phyloP scores from a whole-genome alignment of 345 rosid species.

The thale cress (Arabidopsis thaliana) region DNA sequence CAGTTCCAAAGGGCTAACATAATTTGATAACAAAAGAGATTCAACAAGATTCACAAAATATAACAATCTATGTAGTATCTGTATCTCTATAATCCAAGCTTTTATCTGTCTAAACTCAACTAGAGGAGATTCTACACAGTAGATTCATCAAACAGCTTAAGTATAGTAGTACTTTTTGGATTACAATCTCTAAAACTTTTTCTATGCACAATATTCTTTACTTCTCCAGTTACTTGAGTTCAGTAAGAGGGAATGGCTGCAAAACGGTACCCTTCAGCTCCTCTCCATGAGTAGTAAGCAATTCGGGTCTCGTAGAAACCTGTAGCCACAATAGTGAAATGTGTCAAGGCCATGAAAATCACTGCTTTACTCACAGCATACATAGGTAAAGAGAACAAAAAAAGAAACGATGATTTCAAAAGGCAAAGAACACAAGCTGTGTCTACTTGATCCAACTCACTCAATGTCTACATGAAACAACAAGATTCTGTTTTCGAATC shows the following conservation, averaged over 20 bases:
- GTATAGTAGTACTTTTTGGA: neutral
- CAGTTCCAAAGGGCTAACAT: neutral
- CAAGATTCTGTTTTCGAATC: neutral
- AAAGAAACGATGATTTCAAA: neutral
- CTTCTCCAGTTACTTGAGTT: conserved; percentile 21
- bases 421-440: conserved; percentile 1
- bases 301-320: conserved; percentile 89
- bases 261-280: conserved; percentile 77
- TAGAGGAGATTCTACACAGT: conserved; percentile 9
- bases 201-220: conserved; percentile 36
- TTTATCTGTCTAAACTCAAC: conserved; percentile 8
- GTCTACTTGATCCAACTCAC: neutral
- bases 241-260: conserved; percentile 81
- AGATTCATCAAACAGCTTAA: conserved; percentile 25
- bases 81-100: conserved; percentile 14
- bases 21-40: neutral
- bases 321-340: conserved; percentile 43
- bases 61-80: neutral
- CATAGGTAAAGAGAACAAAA: neutral
- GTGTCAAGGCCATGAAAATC: conserved; percentile 12
- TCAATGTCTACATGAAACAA: neutral
- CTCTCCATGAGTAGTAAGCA: conserved; percentile 95
- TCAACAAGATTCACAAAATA: conserved; percentile 23
- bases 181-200: neutral
- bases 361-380: conserved; percentile 12